Percentiles rank a stretch among this genome's conserved stretches.
Evolutionary conservation across 164 flowering plant species (phyloP).

Genomic region (Cinnamomum micranthum): DNA sequence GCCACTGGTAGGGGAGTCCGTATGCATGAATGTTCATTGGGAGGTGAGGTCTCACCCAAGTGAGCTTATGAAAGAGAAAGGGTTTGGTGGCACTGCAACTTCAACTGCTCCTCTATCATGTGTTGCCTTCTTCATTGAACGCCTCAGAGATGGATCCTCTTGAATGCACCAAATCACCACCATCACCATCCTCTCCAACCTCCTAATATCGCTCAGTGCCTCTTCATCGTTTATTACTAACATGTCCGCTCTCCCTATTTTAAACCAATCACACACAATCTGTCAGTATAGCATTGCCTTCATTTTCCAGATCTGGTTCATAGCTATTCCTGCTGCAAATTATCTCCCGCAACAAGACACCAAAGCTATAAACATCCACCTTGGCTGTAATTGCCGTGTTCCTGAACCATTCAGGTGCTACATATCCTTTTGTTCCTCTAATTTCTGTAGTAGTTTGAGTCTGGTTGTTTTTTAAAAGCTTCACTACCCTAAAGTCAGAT

Average conservation of each 20-base stretch:
- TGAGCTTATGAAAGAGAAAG: slow-evolving; percentile 2
- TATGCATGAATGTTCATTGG: neutral
- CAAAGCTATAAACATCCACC: slow-evolving; percentile 3
- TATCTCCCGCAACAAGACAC: neutral
- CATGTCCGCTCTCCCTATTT: neutral
- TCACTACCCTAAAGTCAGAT: slow-evolving; percentile 24
- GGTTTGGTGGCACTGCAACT: neutral
- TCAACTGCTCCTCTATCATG: slow-evolving; percentile 4
- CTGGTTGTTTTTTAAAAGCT: slow-evolving; percentile 19
- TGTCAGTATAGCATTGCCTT: neutral
- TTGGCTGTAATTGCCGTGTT: neutral
- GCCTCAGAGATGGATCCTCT: neutral
- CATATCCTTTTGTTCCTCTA: neutral
- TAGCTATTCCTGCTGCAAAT: neutral
- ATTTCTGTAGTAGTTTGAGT: slow-evolving; percentile 3
- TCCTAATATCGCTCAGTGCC: neutral
- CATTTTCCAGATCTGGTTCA: neutral
- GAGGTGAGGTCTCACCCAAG: neutral
- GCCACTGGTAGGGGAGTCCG: neutral
- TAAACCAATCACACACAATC: slow-evolving; percentile 6
- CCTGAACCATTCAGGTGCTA: slow-evolving; percentile 3
- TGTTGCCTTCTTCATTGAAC: slow-evolving; percentile 2
- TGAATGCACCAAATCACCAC: slow-evolving; percentile 6
- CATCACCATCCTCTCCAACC: slow-evolving; percentile 6
- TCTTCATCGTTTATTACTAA: neutral